Conservation (phyloP, 495 filamentous ascomycete species). For the Aspergillus ostianus region DNA sequence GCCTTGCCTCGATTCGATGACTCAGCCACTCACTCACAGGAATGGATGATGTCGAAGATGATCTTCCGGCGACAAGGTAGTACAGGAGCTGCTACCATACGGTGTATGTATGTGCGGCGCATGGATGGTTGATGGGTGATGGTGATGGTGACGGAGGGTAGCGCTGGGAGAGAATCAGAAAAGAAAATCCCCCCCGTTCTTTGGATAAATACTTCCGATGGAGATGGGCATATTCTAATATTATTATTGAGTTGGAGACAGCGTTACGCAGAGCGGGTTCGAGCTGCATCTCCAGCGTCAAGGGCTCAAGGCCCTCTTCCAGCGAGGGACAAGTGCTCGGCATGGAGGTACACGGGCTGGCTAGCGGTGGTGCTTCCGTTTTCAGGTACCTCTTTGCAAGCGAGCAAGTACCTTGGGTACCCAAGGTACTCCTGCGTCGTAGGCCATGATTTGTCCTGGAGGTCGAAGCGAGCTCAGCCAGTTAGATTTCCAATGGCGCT, state of each 20-base stretch:
- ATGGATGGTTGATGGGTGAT: not conserved
- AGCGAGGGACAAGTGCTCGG: not conserved
- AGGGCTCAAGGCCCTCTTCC: not conserved
- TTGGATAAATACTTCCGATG: not conserved
- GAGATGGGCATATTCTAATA: not conserved
- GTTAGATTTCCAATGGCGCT: conserved; percentile 1
- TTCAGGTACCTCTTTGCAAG: not conserved
- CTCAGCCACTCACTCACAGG: not conserved
- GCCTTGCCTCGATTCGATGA: not conserved
- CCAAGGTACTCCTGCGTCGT: not conserved
- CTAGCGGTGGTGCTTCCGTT: not conserved
- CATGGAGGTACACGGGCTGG: not conserved
- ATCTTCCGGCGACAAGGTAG: not conserved
- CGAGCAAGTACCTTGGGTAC: not conserved
- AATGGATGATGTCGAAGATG: not conserved
- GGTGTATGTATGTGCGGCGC: not conserved
- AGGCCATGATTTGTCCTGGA: not conserved
- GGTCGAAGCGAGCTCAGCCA: conserved; percentile 10
- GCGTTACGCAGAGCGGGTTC: not conserved
- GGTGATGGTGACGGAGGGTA: not conserved
- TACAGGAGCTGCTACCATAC: not conserved
- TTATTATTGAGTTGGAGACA: not conserved
- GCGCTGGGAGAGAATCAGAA: not conserved
- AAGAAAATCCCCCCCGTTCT: not conserved
- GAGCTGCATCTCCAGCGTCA: not conserved